Evolutionary conservation across 805 yeast genomes (phyloP).

Genomic region (Yamadazyma paraphyllophila): DNA sequence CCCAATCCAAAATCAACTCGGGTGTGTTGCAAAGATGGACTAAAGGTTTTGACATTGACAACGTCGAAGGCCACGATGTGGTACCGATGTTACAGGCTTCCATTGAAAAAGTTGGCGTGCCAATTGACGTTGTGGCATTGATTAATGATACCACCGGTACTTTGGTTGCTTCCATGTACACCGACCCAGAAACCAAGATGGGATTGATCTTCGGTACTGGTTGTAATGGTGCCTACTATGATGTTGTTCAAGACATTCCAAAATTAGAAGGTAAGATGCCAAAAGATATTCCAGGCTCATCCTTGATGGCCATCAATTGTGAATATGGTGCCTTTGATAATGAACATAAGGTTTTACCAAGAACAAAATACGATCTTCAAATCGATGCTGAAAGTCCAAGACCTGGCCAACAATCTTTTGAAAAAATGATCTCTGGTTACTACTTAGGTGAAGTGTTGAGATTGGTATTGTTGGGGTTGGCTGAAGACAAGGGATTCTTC

Average conservation of each 20-base stretch:
- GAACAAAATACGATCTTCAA: constrained; percentile 80
- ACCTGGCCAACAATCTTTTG: constrained; percentile 94
- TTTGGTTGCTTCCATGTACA: constrained; percentile 89
- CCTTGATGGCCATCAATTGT: constrained; percentile 94
- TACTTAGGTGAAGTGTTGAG: constrained; percentile 92
- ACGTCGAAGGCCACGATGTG: constrained; percentile 92
- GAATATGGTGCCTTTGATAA: constrained; percentile 98
- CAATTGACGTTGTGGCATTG: constrained; percentile 85
- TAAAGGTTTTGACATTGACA: constrained; percentile 91
- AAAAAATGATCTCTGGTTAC: constrained; percentile 96
- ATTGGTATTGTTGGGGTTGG: constrained; percentile 70
- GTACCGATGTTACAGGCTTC: constrained; percentile 87
- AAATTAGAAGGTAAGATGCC: constrained; percentile 73
- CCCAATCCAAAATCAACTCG: constrained; percentile 76
- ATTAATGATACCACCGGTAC: constrained; percentile 98
- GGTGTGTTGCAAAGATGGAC: constrained; percentile 96
- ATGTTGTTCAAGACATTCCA: constrained; percentile 66
- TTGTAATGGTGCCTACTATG: constrained; percentile 95
- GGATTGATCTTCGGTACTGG: constrained; percentile 98
- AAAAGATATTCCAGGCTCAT: constrained; percentile 57
- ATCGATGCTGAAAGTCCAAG: constrained; percentile 88
- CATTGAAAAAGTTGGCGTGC: constrained; percentile 59
- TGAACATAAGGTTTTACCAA: constrained; percentile 78
- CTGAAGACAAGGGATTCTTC: constrained; percentile 55
- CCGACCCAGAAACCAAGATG: constrained; percentile 85